phyloP scores from a whole-genome alignment of 2,329 filamentous ascomycete species.

The Venturia oleaginea region DNA sequence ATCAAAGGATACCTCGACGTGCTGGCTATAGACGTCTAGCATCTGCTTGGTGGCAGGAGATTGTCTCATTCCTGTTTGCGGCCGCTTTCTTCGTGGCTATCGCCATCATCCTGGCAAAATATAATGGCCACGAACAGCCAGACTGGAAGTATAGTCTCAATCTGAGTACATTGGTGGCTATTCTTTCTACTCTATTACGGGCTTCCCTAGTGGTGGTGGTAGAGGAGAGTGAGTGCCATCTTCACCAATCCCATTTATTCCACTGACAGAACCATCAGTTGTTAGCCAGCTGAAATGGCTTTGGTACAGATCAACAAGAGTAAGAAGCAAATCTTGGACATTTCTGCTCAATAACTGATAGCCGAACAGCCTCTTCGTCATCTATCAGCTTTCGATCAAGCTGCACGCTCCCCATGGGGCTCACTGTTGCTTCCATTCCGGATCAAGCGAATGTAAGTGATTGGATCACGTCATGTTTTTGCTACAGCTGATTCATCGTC shows the following conservation, averaged over 20 bases:
- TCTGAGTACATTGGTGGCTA: not conserved
- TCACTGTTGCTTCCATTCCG: not conserved
- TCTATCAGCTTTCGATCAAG: not conserved
- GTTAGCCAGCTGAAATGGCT: conserved; percentile 7
- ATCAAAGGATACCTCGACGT: not conserved
- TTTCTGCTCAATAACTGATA: not conserved
- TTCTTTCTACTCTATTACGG: not conserved
- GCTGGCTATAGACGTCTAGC: not conserved
- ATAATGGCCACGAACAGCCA: conserved; percentile 5
- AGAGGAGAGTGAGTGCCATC: not conserved
- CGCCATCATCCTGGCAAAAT: not conserved
- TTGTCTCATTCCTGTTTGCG: not conserved
- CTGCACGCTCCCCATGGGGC: not conserved
- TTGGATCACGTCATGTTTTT: no score
- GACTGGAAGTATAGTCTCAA: not conserved
- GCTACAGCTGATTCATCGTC: not conserved
- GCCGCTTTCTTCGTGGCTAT: not conserved
- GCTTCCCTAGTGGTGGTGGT: not conserved
- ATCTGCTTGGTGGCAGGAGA: conserved; percentile 4
- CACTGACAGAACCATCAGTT: not conserved
- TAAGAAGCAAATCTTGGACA: not conserved
- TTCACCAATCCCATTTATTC: not conserved
- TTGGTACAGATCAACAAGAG: not conserved
- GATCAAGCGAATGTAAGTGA: not conserved
- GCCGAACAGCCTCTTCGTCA: not conserved